Percentiles rank a stretch among this genome's conserved stretches.
phyloP scores from a whole-genome alignment of 371 early-diverging fungal genomes.

The Rhizopus delemar region DNA sequence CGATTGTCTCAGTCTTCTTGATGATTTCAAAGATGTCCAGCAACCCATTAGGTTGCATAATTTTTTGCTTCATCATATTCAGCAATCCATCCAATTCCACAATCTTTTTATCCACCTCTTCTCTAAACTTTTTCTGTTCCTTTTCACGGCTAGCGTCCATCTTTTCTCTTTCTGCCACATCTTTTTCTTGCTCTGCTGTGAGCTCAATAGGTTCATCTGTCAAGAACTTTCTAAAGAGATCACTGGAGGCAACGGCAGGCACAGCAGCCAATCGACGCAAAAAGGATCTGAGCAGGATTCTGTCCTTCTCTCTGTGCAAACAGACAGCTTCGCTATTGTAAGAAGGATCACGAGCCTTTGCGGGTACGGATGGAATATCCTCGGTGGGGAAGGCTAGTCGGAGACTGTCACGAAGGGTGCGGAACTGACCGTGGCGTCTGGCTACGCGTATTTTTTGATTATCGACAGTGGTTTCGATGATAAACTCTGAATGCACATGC shows the following conservation, averaged over 20 bases:
- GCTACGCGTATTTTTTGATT: slow-evolving; percentile 26
- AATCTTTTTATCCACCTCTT: slow-evolving; percentile 55
- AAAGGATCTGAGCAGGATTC: slow-evolving; percentile 53
- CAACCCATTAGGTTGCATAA: slow-evolving; percentile 58
- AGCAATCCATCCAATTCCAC: slow-evolving; percentile 54
- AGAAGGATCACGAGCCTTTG: slow-evolving; percentile 28
- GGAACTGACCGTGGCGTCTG: slow-evolving; percentile 45
- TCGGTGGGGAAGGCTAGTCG: slow-evolving; percentile 31
- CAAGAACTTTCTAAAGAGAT: slow-evolving; percentile 47
- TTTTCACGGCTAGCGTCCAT: slow-evolving; percentile 48
- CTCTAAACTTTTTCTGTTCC: slow-evolving; percentile 49
- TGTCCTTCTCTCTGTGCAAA: slow-evolving; percentile 56
- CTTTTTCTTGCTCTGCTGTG: slow-evolving; percentile 41
- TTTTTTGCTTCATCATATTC: slow-evolving; percentile 53
- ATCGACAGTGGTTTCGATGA: slow-evolving; percentile 25
- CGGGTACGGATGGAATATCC: slow-evolving; percentile 37
- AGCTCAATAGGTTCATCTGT: slow-evolving; percentile 47
- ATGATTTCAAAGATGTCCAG: slow-evolving; percentile 41
- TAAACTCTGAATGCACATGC: slow-evolving; percentile 39
- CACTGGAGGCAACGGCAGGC: slow-evolving; percentile 41
- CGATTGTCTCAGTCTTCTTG: slow-evolving; percentile 42
- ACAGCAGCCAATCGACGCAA: slow-evolving; percentile 44
- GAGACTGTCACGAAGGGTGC: slow-evolving; percentile 38
- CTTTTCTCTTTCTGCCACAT: slow-evolving; percentile 38
- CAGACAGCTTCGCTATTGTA: slow-evolving; percentile 13